Evolutionary conservation across 2,329 filamentous ascomycete genomes (phyloP).

Genomic region (Arachnomyces sp.): DNA sequence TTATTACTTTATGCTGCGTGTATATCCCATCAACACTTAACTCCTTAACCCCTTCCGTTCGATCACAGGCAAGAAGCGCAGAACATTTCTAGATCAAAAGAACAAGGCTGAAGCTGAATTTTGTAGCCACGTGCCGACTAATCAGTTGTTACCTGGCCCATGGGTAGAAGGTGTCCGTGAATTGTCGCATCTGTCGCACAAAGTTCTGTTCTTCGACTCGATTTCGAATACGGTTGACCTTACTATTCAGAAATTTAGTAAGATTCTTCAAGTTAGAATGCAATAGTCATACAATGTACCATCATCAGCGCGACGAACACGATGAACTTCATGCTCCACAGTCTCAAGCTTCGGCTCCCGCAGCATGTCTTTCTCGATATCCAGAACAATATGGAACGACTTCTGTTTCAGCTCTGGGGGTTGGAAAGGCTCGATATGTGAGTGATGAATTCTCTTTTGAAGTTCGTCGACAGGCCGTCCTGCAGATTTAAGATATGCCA

Average conservation of each 20-base stretch:
- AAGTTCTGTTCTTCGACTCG: conserved; percentile 7
- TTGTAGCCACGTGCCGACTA: too few species aligned
- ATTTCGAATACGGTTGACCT: conserved; percentile 3
- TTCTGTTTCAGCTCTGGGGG: conserved; percentile 6
- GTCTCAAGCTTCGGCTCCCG: conserved; percentile 2
- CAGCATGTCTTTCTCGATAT: conserved; percentile 8
- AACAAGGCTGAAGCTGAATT: too few species aligned
- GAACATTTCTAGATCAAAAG: too few species aligned
- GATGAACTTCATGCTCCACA: conserved; percentile 8
- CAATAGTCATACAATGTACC: conserved; percentile 7
- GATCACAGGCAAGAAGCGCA: too few species aligned
- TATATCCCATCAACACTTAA: too few species aligned
- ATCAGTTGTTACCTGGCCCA: conserved; percentile 7
- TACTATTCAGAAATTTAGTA: conserved; percentile 4
- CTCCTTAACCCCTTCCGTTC: too few species aligned
- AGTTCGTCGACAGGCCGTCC: conserved; percentile 6
- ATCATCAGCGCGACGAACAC: conserved; percentile 4
- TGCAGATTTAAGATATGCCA: conserved; percentile 4
- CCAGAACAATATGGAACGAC: conserved; percentile 8
- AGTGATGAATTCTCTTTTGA: conserved; percentile 4
- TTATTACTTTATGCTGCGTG: too few species aligned
- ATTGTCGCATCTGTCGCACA: conserved; percentile 6
- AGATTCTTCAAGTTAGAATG: neutral
- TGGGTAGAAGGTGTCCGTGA: conserved; percentile 6
- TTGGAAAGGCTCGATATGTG: conserved; percentile 8